Conservation (phyloP, 805 yeast genomes). For the Ogataea pilisensis region DNA sequence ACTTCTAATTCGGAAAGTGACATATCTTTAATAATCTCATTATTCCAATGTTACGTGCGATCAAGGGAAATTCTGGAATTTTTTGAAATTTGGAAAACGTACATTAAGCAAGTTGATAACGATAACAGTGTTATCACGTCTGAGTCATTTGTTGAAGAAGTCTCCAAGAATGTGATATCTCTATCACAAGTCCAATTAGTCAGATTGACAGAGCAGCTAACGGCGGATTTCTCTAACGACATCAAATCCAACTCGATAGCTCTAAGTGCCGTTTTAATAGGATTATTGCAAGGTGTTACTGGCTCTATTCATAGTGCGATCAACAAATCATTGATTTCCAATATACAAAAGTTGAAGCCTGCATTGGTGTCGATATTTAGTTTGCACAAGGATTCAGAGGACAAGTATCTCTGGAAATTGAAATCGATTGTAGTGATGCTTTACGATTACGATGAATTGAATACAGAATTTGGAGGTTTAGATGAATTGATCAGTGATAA, state of each 20-base stretch:
- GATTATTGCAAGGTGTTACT: conserved; percentile 33
- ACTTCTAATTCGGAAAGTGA: neutral
- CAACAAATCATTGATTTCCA: conserved; percentile 17
- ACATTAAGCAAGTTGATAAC: conserved; percentile 1
- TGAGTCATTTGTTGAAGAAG: conserved; percentile 31
- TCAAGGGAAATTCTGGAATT: conserved; percentile 57
- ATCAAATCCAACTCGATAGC: conserved; percentile 11
- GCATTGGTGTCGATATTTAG: conserved; percentile 23
- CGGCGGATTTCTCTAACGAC: conserved; percentile 8
- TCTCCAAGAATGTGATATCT: conserved; percentile 38
- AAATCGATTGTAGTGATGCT: conserved; percentile 45
- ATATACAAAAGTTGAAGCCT: conserved; percentile 13
- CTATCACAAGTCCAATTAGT: conserved; percentile 47
- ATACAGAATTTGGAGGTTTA: neutral
- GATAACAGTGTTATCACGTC: conserved; percentile 15
- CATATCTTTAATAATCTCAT: conserved; percentile 4
- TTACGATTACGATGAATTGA: conserved; percentile 34
- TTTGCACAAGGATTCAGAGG: conserved; percentile 5
- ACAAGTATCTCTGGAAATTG: conserved; percentile 39
- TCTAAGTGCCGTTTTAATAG: conserved; percentile 34
- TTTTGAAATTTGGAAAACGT: conserved; percentile 40
- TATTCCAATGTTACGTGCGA: conserved; percentile 41
- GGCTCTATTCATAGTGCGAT: conserved; percentile 29
- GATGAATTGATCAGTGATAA: conserved; percentile 2
- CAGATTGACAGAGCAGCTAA: conserved; percentile 20